A percentile compares a stretch with the other conserved stretches of the same genome.
phyloP scores from a whole-genome alignment of 2,329 filamentous ascomycete species.

The Aspergillus alliaceus region DNA sequence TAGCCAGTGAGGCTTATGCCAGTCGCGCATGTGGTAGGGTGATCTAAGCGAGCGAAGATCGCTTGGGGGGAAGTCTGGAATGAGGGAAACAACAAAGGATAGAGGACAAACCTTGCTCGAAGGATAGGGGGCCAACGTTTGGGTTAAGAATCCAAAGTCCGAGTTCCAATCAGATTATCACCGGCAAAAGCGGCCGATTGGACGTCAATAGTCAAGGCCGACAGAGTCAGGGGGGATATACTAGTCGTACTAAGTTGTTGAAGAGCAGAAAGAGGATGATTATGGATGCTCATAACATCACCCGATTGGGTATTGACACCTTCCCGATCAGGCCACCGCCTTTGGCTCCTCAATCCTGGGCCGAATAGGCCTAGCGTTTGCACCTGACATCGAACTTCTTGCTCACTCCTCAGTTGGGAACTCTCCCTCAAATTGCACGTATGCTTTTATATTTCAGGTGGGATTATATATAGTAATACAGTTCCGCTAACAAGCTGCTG shows the following conservation, averaged over 20 bases:
- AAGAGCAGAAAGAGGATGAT: neutral
- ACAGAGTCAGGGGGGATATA: neutral
- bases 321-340: conserved; percentile 1
- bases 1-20: neutral
- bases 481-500: no score
- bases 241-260: neutral
- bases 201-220: neutral
- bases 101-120: neutral
- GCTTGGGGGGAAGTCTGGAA: neutral
- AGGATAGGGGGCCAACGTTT: neutral
- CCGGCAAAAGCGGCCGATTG: neutral
- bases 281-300: neutral
- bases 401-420: no score
- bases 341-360: neutral
- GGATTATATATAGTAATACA: no score
- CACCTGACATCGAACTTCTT: no score
- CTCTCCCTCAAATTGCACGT: no score
- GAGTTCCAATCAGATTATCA: neutral
- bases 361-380: no score
- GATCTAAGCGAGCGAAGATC: neutral
- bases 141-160: neutral
- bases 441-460: no score
- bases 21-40: neutral
- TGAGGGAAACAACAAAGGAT: neutral
- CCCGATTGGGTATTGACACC: neutral